phyloP scores from a whole-genome alignment of 1,284 basidiomycete genomes.

The Naganishia sp. region DNA sequence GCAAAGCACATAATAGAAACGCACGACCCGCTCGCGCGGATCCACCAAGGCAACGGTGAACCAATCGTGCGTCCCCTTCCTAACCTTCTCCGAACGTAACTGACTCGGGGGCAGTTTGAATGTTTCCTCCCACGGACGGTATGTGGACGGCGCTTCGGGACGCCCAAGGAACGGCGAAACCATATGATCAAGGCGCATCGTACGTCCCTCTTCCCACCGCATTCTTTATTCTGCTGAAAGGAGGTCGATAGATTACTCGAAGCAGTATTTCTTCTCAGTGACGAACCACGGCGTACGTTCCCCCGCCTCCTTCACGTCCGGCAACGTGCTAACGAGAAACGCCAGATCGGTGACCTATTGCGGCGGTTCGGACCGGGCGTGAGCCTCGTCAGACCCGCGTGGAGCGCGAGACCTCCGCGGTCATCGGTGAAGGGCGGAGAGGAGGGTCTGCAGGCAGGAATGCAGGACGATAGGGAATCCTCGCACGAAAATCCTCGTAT shows the following conservation, averaged over 20 bases:
- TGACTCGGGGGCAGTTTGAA: conserved; percentile 5
- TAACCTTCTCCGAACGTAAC: neutral
- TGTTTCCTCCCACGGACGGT: conserved; percentile 25
- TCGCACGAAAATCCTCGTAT: neutral
- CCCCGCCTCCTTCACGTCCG: neutral
- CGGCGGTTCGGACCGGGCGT: conserved; percentile 25
- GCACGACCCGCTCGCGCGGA: conserved; percentile 28
- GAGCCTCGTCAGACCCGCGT: conserved; percentile 19
- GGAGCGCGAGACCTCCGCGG: conserved; percentile 1
- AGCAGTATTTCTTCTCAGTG: conserved; percentile 31
- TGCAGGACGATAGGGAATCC: neutral
- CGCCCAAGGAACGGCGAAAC: conserved; percentile 23
- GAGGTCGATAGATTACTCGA: conserved; percentile 16
- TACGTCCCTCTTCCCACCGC: neutral
- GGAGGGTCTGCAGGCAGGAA: neutral
- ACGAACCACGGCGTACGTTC: conserved; percentile 19
- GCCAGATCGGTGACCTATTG: conserved; percentile 13
- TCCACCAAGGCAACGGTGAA: conserved; percentile 19
- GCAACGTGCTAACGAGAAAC: neutral
- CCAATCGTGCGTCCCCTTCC: conserved; percentile 5
- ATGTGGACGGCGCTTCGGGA: conserved; percentile 9
- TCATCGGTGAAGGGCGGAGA: neutral
- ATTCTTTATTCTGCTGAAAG: neutral
- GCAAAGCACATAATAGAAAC: conserved; percentile 29
- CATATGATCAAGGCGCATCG: conserved; percentile 29